A percentile compares a stretch with the other conserved stretches of the same genome.
Conservation (phyloP, 1,139 yeast species). For the Zygoascus hellenicus region DNA sequence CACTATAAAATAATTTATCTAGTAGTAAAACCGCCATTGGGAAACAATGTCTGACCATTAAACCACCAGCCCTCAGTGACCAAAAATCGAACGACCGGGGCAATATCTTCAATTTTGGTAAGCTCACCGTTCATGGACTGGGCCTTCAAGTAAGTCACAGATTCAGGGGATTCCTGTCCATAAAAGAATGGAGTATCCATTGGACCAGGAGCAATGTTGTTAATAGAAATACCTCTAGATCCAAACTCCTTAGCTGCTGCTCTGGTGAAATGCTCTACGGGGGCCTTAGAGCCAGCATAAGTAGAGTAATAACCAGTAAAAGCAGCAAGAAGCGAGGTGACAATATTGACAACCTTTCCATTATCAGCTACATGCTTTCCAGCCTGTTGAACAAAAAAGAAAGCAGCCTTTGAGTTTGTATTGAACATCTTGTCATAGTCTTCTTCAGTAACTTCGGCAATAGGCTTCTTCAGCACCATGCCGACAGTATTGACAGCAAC, state of each 20-base stretch:
- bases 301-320: constrained; percentile 52
- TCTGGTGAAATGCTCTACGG: constrained; percentile 22
- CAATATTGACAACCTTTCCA: constrained; percentile 53
- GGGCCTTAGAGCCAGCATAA: constrained; percentile 22
- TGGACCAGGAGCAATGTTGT: constrained; percentile 22
- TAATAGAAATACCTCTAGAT: constrained; percentile 20
- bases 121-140: constrained; percentile 40
- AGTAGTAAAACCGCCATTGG: constrained; percentile 63
- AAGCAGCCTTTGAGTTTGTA: constrained; percentile 55
- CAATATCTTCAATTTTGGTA: constrained; percentile 56
- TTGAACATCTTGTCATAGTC: constrained; percentile 52
- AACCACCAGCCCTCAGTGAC: constrained; percentile 65
- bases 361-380: constrained; percentile 44
- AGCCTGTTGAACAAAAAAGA: constrained; percentile 56
- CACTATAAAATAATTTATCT: constrained; percentile 16
- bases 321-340: constrained; percentile 62
- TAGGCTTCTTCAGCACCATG: constrained; percentile 56
- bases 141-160: constrained; percentile 48
- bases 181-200: constrained; percentile 32
- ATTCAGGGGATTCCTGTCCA: constrained; percentile 50
- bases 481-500: constrained; percentile 65
- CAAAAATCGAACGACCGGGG: constrained; percentile 55
- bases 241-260: constrained; percentile 23
- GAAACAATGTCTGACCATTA: constrained; percentile 62
- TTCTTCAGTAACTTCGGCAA: constrained; percentile 43